Percentiles rank a stretch among this genome's conserved stretches.
Evolutionary conservation across 1,284 basidiomycete genomes (phyloP).

Genomic region (Melampsora americana): DNA sequence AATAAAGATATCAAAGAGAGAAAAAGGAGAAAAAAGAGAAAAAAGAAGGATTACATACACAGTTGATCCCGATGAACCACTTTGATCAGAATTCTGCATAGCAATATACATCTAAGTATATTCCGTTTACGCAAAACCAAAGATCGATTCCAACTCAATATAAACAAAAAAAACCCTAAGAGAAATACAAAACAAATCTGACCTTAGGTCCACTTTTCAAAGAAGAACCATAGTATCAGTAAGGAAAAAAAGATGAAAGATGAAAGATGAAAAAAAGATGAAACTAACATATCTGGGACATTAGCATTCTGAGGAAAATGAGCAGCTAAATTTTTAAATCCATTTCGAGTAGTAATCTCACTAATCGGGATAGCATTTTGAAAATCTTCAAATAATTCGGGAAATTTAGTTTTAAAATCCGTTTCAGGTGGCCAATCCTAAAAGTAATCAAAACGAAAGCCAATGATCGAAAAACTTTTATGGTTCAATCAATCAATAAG

Average conservation of each 20-base stretch:
- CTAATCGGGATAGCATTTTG: slow-evolving; percentile 49
- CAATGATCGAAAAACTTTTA: neutral
- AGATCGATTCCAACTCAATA: neutral
- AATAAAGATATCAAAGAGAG: neutral
- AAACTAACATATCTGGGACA: slow-evolving; percentile 49
- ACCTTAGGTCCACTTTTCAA: neutral
- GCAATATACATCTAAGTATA: slow-evolving; percentile 52
- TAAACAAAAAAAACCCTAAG: neutral
- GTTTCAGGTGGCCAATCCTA: slow-evolving; percentile 51
- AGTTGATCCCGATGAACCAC: slow-evolving; percentile 49
- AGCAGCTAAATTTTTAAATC: slow-evolving; percentile 49
- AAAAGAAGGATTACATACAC: slow-evolving; percentile 23
- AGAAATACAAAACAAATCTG: neutral
- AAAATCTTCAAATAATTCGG: slow-evolving; percentile 51
- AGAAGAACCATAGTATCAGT: neutral
- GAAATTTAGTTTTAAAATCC: slow-evolving; percentile 50
- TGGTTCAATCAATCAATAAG: neutral
- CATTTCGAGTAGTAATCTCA: slow-evolving; percentile 49
- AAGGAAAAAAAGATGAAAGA: neutral
- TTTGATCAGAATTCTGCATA: slow-evolving; percentile 48
- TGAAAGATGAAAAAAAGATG: neutral
- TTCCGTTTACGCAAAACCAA: too few species aligned
- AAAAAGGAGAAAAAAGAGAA: neutral
- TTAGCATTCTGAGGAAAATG: slow-evolving; percentile 50
- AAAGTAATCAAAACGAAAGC: neutral